These are phyloP conservation scores for Tulasnella sp. DNA, from an alignment of 768 basidiomycete genomes.

Conservation along the genomic window DNA sequence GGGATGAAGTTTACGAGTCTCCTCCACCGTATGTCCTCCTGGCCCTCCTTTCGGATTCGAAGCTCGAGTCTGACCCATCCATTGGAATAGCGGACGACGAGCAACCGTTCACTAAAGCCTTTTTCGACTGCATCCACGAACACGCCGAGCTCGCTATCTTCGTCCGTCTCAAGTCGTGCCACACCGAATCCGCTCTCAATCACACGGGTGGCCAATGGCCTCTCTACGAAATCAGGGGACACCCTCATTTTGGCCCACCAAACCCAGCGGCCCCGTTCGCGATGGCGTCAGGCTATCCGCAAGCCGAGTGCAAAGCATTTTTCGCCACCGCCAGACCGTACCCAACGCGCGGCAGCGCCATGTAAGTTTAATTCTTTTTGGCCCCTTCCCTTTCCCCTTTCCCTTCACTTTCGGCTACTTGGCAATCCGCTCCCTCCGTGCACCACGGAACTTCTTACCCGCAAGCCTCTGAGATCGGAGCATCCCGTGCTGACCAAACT, in stretches of 20 bases:
- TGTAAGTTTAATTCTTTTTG: conserved; percentile 44
- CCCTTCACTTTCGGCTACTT: background rate
- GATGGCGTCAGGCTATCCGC: conserved; percentile 36
- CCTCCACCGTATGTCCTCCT: conserved; percentile 53
- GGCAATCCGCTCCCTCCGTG: background rate
- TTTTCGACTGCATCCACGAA: conserved; percentile 47
- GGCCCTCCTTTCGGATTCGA: background rate
- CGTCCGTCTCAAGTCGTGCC: conserved; percentile 49
- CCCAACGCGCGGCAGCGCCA: conserved; percentile 66
- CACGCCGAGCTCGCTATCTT: conserved; percentile 53
- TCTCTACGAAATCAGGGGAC: conserved; percentile 69
- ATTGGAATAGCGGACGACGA: conserved; percentile 32
- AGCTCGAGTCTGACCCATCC: background rate
- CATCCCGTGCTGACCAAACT: background rate
- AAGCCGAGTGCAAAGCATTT: conserved; percentile 53
- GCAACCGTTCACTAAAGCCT: conserved; percentile 35
- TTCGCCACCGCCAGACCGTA: conserved; percentile 75
- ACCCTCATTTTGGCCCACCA: conserved; percentile 47
- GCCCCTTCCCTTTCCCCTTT: background rate
- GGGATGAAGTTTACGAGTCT: conserved; percentile 63
- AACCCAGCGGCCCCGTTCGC: background rate
- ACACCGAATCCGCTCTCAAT: background rate
- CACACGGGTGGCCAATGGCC: conserved; percentile 35
- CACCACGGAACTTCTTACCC: background rate
- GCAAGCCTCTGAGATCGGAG: background rate